Conservation (phyloP, 2,329 filamentous ascomycete genomes). For the Verticillium klebahnii region DNA sequence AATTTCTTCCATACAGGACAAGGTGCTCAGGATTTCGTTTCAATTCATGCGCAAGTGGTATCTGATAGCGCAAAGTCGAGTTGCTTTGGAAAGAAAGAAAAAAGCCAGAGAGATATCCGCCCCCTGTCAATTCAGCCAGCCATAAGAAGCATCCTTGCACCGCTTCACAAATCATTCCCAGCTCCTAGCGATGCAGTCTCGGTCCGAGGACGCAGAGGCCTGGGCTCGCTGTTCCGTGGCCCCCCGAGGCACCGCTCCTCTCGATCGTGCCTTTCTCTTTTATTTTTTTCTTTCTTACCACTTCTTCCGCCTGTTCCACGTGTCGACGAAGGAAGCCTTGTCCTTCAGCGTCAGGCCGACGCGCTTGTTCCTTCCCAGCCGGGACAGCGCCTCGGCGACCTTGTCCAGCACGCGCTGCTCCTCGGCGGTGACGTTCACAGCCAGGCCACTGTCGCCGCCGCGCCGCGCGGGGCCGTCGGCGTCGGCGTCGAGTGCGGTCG, state of each 20-base stretch:
- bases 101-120: constrained; percentile 4
- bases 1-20: not conserved
- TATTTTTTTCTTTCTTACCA: constrained; percentile 3
- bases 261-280: constrained; percentile 5
- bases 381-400: constrained; percentile 80
- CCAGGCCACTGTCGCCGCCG: constrained; percentile 13
- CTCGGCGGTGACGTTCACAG: constrained; percentile 37
- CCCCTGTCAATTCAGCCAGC: not conserved
- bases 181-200: constrained; percentile 17
- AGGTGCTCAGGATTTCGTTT: not conserved
- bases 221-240: not conserved
- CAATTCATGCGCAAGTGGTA: not conserved
- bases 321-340: constrained; percentile 76
- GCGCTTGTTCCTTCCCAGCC: constrained; percentile 81
- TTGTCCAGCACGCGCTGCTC: constrained; percentile 72
- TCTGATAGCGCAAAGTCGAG: not conserved
- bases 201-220: not conserved
- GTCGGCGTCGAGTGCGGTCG: constrained; percentile 24
- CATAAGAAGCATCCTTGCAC: not conserved
- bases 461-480: constrained; percentile 22
- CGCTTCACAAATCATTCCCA: constrained; percentile 11
- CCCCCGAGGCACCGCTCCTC: not conserved
- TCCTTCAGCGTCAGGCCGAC: constrained; percentile 80
- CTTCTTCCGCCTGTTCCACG: constrained; percentile 45
- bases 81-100: not conserved